A percentile compares a stretch with the other conserved stretches of the same genome.
phyloP scores from a whole-genome alignment of 352 stramenopile species.

The Phytophthora pluvialis region DNA sequence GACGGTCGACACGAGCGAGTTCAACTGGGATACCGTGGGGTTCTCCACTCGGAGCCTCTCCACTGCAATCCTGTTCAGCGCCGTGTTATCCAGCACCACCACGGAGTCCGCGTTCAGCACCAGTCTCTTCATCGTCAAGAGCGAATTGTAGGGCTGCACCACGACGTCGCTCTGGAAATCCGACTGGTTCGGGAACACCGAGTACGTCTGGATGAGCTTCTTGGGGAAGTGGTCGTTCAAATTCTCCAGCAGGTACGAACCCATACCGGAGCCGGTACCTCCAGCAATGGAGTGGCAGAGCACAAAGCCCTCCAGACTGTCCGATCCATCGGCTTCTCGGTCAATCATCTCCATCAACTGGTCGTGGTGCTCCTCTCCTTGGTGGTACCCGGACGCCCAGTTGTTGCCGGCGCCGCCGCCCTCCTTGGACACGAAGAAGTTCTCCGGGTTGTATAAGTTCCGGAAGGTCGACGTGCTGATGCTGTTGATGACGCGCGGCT shows the following conservation, averaged over 20 bases:
- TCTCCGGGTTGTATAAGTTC: slow-evolving; percentile 99
- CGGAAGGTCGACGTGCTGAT: slow-evolving; percentile 93
- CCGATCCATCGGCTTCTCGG: slow-evolving; percentile 95
- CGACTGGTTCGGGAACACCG: slow-evolving; percentile 97
- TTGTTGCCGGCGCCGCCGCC: slow-evolving; percentile 94
- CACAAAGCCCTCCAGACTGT: slow-evolving; percentile 98
- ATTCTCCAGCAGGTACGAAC: slow-evolving; percentile 98
- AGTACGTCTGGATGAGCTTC: slow-evolving; percentile 99
- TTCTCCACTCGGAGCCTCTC: slow-evolving; percentile 96
- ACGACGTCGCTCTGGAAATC: slow-evolving; percentile 97
- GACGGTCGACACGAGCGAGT: slow-evolving; percentile 98
- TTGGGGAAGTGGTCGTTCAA: slow-evolving; percentile 99
- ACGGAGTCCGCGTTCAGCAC: slow-evolving; percentile 98
- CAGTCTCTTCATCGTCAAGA: slow-evolving; percentile 98
- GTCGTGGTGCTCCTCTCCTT: slow-evolving; percentile 95
- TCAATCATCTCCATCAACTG: slow-evolving; percentile 99
- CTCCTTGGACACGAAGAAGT: slow-evolving; percentile 96
- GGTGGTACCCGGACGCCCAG: slow-evolving; percentile 92
- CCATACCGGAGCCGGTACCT: slow-evolving; percentile 98
- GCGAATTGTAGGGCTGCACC: slow-evolving; percentile 99
- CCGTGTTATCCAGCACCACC: slow-evolving; percentile 99
- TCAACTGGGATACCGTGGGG: slow-evolving; percentile 96
- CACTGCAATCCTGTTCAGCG: slow-evolving; percentile 96
- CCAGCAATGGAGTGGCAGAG: slow-evolving; percentile 99
- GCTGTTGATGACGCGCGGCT: slow-evolving; percentile 94